These are phyloP conservation scores for Neopestalotiopsis sp. DNA, from an alignment of 2,329 filamentous ascomycete genomes.

Conservation along the genomic window DNA sequence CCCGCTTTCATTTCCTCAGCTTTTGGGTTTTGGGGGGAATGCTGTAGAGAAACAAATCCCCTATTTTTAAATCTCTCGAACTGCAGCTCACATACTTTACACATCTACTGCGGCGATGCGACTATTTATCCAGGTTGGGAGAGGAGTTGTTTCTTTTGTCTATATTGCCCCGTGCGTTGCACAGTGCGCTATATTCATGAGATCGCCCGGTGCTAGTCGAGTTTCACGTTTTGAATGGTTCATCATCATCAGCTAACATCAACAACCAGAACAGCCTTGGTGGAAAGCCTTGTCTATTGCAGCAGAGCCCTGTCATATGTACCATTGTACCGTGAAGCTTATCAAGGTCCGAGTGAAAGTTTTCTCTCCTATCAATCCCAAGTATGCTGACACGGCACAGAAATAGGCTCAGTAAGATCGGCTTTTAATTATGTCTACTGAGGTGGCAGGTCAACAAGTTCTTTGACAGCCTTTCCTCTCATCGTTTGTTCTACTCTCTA, in stretches of 20 bases:
- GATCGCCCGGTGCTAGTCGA: background rate
- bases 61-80: background rate
- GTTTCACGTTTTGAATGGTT: constrained; percentile 1
- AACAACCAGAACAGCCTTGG: background rate
- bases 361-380: background rate
- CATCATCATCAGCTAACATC: background rate
- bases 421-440: background rate
- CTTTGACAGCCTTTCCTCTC: background rate
- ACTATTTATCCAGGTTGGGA: background rate
- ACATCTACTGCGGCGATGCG: background rate
- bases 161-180: background rate
- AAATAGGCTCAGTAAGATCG: background rate
- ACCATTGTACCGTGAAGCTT: background rate
- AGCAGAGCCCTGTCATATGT: background rate
- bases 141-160: background rate
- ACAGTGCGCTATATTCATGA: background rate
- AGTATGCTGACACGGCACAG: background rate
- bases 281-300: background rate
- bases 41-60: background rate
- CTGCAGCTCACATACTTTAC: background rate
- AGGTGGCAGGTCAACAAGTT: background rate
- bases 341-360: background rate
- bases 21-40: background rate
- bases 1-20: constrained; percentile 19
- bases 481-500: background rate